Evolutionary conservation across 768 basidiomycete genomes (phyloP), one percentile per base, ranked within the genome.

Genomic region (Mycena leptocephala): DNA sequence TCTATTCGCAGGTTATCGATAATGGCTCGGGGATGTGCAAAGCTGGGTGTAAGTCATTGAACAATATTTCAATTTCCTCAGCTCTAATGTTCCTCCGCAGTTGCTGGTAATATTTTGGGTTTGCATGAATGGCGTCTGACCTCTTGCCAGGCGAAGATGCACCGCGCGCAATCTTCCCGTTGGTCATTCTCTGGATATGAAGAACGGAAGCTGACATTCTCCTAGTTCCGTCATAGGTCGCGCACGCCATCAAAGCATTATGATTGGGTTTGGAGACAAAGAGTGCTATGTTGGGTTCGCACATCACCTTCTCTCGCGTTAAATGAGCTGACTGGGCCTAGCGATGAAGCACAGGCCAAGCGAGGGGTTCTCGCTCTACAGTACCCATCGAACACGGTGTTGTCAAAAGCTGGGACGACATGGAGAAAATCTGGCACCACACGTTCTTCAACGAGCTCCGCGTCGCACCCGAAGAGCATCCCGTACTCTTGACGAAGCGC

Each of bases 221-320:
- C 2, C 41, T 8, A 93, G 93, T 37, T 93, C 93, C 43, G 93
- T 94, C 82, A 92, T 93, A 79, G 93, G 93, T 78, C 92, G 93
- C 81, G 92, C 93, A 76, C 91, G 92, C 81, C 92, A 94, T 85
- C 90, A 91, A 82, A 91, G 92, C 87, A 91, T 93, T 77, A 93
- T 93, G 92, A 9, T 5, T 5, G 92, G 93, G 71, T 93, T 93
- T 91, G 91, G 92, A 70, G 91, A 92, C 84, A 93, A 93, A 87
- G 93, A 94, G 86, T 93, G 91, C 73, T 94, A 93, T 85, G 92
- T 94, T 74, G 93, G 92, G 91, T 92, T n/a, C n/a, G n/a, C n/a
- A n/a, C 72, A 71, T 86, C 80, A n/a, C 10, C 24, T 46, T 37
- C 55, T 32, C 35, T 13, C 26, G 28, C 35, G n/a, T 28, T 22